Base-by-base conservation (phyloP, 2,329 filamentous ascomycete genomes). In the Cladosporium sp. region DNA sequence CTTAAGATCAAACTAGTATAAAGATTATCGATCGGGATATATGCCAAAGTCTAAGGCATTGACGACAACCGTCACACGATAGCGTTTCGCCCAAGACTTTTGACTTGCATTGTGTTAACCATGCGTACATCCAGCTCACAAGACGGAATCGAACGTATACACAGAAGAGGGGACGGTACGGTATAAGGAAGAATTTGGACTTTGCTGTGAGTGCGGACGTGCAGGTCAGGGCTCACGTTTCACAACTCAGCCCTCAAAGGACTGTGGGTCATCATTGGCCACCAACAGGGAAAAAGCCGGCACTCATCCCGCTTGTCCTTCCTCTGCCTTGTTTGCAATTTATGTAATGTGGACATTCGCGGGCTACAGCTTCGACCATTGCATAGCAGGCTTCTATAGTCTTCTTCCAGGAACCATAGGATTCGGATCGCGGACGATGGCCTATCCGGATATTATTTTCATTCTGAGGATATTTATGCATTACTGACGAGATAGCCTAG, bases 11-110 rank as follows among this genome's bases (percentile, higher is more conserved):
- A 5, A 12, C 16, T 6, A 37, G 35, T 37, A 6, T 37, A 12
- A 37, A 16, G 35, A 37, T 84, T 2, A n/a, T 7, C 16, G 37
- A 40, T 14, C 18, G 1, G 5, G 16, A 6, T 37, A 37, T n/a
- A n/a, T 18, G 7, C 12, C 37, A 40, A 44, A 21, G 16, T 10
- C 40, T 21, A 8, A 40, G 18, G 18, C 18, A 7, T 44, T 18
- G 40, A 44, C 40, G 40, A 44, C 40, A 2, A 18, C 18, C 21
- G 40, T 3, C 18, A 44, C 18, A 7, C 5, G 10, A n/a, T 21
- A 10, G 21, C 18, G 40, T 44, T 21, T 10, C 40, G 18, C 18
- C 1, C 5, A 44, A 16, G 18, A 21, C 18, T 10, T 18, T 21
- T 44, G 18, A 11, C 40, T 44, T 11, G n/a, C 8, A 23, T 10